Base-by-base conservation (phyloP, 371 early-diverging fungal genomes). In the Coemansia sp. region DNA sequence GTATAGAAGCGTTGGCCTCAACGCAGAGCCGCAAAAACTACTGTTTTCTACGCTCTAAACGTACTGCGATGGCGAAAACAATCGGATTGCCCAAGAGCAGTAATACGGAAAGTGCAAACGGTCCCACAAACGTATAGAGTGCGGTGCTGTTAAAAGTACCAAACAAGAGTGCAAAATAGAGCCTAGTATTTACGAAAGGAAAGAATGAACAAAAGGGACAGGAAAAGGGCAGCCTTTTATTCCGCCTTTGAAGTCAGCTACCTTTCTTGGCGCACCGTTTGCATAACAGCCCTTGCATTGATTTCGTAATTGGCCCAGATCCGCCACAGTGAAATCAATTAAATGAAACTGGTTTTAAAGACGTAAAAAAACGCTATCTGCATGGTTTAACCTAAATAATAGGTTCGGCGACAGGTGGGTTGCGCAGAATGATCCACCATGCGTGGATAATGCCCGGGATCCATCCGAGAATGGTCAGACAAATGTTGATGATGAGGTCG, bases 401-500 rank as follows among this genome's bases (percentile, higher is more conserved):
- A 34, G 34, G 34, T 34, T 34, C 34, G 34, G 34, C 34, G 10
- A 34, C 34, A 7, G 34, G 34, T 10, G 34, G 34, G 34, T 34
- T 34, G 34, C 66, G 67, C 40, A 75, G 34, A 11, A 77, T 59
- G n/a, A 77, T 18, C 22, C 71, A 77, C 67, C 63, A 75, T 14
- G 78, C 68, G 29, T 77, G 78, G 7, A 69, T 26, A 40, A 82
- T 86, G 75, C 92, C 92, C 37, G 92, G 92, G 70, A 92, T 84
- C 63, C 80, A 89, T 27, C 92, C 90, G 26, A 92, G 82, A 65
- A 84, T 64, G 0, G 91, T 90, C 69, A 92, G 81, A 18, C 78
- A 70, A 75, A 92, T 83, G 75, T 92, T 92, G 72, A 92, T 89
- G 26, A 87, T 71, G 7, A 92, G 79, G 63, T 91, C 90, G 39